Percentiles rank a stretch among this genome's conserved stretches.
Evolutionary conservation across 2,329 filamentous ascomycete genomes (phyloP).

Genomic region (Colletotrichum eleusines): DNA sequence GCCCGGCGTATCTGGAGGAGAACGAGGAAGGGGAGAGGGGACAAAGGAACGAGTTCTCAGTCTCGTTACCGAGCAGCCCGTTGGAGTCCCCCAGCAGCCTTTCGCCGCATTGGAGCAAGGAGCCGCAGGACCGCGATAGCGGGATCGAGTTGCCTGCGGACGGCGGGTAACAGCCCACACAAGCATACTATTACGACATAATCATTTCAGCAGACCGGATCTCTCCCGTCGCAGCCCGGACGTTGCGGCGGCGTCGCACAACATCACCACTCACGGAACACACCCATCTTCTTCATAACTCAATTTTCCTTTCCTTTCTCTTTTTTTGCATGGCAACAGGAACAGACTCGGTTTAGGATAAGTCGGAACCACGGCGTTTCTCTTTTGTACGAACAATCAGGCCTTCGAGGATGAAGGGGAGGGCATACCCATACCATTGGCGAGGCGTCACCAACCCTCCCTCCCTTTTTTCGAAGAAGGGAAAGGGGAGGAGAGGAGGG

Average conservation of each 20-base stretch:
- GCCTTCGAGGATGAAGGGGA: slow-evolving; percentile 23
- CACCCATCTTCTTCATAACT: slow-evolving; percentile 6
- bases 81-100: slow-evolving; percentile 26
- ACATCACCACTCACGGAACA: slow-evolving; percentile 43
- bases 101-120: slow-evolving; percentile 38
- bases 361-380: slow-evolving; percentile 40
- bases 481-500: neutral
- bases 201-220: slow-evolving; percentile 36
- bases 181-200: slow-evolving; percentile 2
- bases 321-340: slow-evolving; percentile 26
- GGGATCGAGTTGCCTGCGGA: slow-evolving; percentile 63
- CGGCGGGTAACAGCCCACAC: slow-evolving; percentile 46
- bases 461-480: neutral
- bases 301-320: neutral
- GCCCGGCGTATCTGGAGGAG: slow-evolving; percentile 71
- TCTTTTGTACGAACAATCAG: slow-evolving; percentile 16
- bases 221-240: slow-evolving; percentile 38
- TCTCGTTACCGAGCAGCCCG: slow-evolving; percentile 37
- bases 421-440: slow-evolving; percentile 27
- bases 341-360: slow-evolving; percentile 20
- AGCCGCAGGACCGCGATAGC: slow-evolving; percentile 60
- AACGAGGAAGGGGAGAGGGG: slow-evolving; percentile 52
- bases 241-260: slow-evolving; percentile 39
- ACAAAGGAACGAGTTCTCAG: slow-evolving; percentile 42
- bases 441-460: slow-evolving; percentile 19